These are phyloP conservation scores for Cercophora scortea DNA, from an alignment of 495 filamentous ascomycete genomes.

Conservation along the genomic window DNA sequence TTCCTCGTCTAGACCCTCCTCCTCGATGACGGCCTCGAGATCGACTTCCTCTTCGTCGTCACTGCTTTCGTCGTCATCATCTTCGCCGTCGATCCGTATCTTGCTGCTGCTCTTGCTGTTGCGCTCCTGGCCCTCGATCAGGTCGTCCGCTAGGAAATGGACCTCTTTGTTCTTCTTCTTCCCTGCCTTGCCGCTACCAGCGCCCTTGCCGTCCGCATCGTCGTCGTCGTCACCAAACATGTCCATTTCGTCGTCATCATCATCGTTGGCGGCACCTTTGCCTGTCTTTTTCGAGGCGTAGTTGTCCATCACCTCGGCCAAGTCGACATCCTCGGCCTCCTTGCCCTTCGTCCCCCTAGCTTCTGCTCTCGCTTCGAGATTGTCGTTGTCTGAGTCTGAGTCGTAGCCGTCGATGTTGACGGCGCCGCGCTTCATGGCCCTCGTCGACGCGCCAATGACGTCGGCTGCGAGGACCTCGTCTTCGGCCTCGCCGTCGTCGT, in stretches of 20 bases:
- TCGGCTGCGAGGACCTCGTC: slow-evolving; percentile 81
- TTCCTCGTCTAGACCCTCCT: slow-evolving; percentile 73
- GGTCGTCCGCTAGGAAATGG: slow-evolving; percentile 61
- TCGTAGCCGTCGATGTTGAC: slow-evolving; percentile 97
- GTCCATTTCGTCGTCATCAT: slow-evolving; percentile 72
- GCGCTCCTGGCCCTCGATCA: slow-evolving; percentile 83
- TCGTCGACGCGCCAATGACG: slow-evolving; percentile 76
- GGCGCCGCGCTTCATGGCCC: slow-evolving; percentile 77
- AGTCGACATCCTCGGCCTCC: slow-evolving; percentile 31
- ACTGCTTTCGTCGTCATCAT: slow-evolving; percentile 45
- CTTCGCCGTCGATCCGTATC: slow-evolving; percentile 38
- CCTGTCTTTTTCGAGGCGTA: slow-evolving; percentile 24
- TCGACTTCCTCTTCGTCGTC: slow-evolving; percentile 70
- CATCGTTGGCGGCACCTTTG: slow-evolving; percentile 35
- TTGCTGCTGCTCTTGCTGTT: slow-evolving; percentile 64
- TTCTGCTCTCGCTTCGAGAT: slow-evolving; percentile 64
- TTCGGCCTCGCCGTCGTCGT: slow-evolving; percentile 61
- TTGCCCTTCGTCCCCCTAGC: slow-evolving; percentile 41
- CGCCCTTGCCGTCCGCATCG: slow-evolving; percentile 43
- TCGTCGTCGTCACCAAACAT: slow-evolving; percentile 82
- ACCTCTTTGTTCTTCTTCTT: slow-evolving; percentile 72
- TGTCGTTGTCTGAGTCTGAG: slow-evolving; percentile 88
- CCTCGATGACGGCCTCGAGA: slow-evolving; percentile 53
- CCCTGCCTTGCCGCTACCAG: slow-evolving; percentile 7
- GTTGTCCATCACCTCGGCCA: slow-evolving; percentile 36